Evolutionary conservation across 305 asterid genomes (phyloP), one percentile per base, ranked within the genome.

Genomic region (Withania somnifera): DNA sequence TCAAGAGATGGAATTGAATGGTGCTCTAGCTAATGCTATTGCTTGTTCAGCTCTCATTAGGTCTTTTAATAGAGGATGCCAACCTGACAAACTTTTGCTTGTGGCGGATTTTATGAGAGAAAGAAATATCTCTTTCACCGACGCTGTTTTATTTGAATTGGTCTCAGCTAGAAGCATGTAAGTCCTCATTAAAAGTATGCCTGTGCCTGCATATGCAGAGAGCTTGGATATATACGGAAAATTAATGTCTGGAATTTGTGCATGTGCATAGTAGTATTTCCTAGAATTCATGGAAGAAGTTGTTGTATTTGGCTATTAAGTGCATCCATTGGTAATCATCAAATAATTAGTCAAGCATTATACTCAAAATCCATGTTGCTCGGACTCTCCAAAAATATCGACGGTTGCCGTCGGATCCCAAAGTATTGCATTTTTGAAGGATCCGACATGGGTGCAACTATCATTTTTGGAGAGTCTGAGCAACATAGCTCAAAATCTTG

Each of bases 1-100:
- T 87, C 92, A 90, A 91, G 97, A 94, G 87, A 96, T 96, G 98
- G 98, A 94, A 89, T 78, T 86, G 81, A 88, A 87, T 80, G 86
- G 84, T 82, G 89, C 94, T 78, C 90, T 90, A 80, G 98, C 98
- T 64, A 98, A 96, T 87, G 89, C 97, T 50, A 89, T 96, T 38
- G 96, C 95, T 86, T 96, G 98, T 89, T 91, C 98, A 83, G 91
- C 97, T 85, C 95, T 96, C 61, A 93, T 96, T 97, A 93, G 97
- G 88, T 87, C 93, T 79, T 96, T 91, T 81, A 96, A 94, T 82
- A 89, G 83, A 86, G 99, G 92, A 79, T 86, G 88, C 87, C 97
- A 94, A 85, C 96, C 97, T 26, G 90, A 84, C 78, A 91, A 91
- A 87, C 96, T 89, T 52, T 63, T 96, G 85, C 90, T 93, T 56